phyloP scores from a whole-genome alignment of 805 yeast genomes.

The Cyberlindnera meyerae region DNA sequence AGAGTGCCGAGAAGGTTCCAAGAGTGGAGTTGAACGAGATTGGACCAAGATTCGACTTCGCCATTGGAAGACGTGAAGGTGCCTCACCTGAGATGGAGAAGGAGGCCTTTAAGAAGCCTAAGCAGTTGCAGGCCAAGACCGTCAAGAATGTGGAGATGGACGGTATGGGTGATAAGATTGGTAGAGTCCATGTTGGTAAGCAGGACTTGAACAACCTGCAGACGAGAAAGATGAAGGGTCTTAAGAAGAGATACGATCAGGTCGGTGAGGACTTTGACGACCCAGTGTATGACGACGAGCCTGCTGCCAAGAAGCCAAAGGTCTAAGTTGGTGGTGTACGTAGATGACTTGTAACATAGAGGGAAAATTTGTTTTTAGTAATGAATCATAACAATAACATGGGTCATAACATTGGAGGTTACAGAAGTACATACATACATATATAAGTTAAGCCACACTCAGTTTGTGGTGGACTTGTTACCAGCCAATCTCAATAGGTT shows the following conservation, averaged over 20 bases:
- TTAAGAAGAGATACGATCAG: constrained; percentile 83
- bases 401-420: background rate
- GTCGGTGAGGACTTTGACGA: constrained; percentile 44
- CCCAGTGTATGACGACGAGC: constrained; percentile 41
- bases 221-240: constrained; percentile 98
- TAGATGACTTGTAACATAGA: constrained; percentile 4
- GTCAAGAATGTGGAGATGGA: constrained; percentile 89
- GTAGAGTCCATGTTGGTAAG: constrained; percentile 92
- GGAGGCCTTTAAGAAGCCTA: constrained; percentile 80
- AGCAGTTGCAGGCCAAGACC: constrained; percentile 71
- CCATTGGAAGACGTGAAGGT: constrained; percentile 77
- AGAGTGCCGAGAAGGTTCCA: constrained; percentile 84
- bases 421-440: background rate
- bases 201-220: constrained; percentile 89
- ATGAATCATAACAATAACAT: constrained; percentile 1
- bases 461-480: constrained; percentile 38
- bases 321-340: too few relatives aligned
- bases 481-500: constrained; percentile 78
- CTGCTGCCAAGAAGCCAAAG: constrained; percentile 29
- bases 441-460: too few relatives aligned
- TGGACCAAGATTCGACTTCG: constrained; percentile 93
- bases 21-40: constrained; percentile 91
- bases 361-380: constrained; percentile 3
- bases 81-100: constrained; percentile 86
- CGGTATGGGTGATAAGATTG: constrained; percentile 92